phyloP scores from a whole-genome alignment of 768 basidiomycete genomes.

The Favolaschia claudopus region DNA sequence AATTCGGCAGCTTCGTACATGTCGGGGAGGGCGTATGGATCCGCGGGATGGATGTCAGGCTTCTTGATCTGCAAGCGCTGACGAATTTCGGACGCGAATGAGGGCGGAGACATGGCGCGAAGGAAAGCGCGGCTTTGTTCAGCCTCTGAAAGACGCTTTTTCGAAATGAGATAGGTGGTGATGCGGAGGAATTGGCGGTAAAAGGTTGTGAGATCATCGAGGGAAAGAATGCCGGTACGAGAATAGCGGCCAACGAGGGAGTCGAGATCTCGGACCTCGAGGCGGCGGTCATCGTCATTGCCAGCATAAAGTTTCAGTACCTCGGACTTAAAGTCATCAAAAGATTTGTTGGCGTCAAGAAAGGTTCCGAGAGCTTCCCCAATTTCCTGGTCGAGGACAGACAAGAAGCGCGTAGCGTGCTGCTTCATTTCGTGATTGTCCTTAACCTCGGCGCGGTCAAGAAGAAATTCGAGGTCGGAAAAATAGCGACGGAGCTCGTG shows the following conservation, averaged over 20 bases:
- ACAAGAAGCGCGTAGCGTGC: conserved; percentile 16
- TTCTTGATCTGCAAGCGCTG: conserved; percentile 28
- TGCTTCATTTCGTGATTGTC: conserved; percentile 20
- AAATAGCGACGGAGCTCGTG: conserved; percentile 27
- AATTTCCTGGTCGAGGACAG: conserved; percentile 19
- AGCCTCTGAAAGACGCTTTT: conserved; percentile 13
- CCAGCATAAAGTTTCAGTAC: conserved; percentile 33
- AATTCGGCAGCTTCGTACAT: conserved; percentile 26
- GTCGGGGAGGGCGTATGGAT: conserved; percentile 28
- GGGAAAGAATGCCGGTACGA: background rate
- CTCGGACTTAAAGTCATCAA: conserved; percentile 30
- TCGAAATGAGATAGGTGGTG: conserved; percentile 13
- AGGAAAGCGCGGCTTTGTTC: conserved; percentile 31
- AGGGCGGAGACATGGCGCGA: conserved; percentile 7
- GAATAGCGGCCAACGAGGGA: conserved; percentile 23
- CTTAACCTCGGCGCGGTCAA: conserved; percentile 5
- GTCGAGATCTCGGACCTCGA: conserved; percentile 30
- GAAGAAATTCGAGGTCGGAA: conserved; percentile 21
- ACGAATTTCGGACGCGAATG: background rate
- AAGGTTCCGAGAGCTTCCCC: conserved; percentile 27
- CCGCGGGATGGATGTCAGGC: conserved; percentile 30
- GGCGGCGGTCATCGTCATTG: conserved; percentile 21
- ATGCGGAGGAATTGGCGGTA: background rate
- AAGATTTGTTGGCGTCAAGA: conserved; percentile 12
- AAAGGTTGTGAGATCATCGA: background rate